Conservation (phyloP, 345 rosid species). For the Reutealis trisperma region DNA sequence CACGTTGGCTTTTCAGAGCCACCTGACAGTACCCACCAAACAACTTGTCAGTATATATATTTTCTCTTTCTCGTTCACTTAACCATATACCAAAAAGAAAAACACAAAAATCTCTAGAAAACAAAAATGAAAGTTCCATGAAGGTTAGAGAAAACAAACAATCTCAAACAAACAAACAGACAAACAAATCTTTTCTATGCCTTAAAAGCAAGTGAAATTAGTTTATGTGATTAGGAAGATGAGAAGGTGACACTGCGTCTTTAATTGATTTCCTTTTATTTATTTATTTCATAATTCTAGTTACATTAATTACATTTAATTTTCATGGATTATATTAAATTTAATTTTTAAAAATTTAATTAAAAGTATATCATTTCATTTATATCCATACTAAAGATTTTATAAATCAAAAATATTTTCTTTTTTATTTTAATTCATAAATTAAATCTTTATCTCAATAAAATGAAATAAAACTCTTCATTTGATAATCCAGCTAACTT, state of each 20-base stretch:
- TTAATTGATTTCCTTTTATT: slow-evolving; percentile 4
- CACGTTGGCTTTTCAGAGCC: slow-evolving; percentile 51
- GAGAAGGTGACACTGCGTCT: slow-evolving; percentile 15
- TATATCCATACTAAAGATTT: too few species aligned
- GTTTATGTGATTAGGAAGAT: background rate
- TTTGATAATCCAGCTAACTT: too few species aligned
- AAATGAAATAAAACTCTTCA: too few species aligned
- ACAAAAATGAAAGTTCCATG: slow-evolving; percentile 52
- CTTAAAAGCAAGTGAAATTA: slow-evolving; percentile 19
- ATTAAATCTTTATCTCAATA: too few species aligned
- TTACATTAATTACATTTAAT: too few species aligned
- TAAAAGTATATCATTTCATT: too few species aligned
- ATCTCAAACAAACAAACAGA: slow-evolving; percentile 24
- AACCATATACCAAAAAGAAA: slow-evolving; percentile 5
- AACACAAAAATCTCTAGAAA: slow-evolving; percentile 17
- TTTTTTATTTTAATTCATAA: too few species aligned
- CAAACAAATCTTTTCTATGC: slow-evolving; percentile 31
- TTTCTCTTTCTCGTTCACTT: background rate
- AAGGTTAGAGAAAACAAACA: slow-evolving; percentile 21
- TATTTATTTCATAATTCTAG: too few species aligned
- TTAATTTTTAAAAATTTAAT: too few species aligned
- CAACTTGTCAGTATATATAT: slow-evolving; percentile 17
- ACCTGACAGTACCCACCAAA: slow-evolving; percentile 39
- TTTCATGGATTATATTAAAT: too few species aligned
- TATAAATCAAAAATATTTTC: too few species aligned